Conservation (phyloP, 139 green algal species). For the Coelastrella sp. region DNA sequence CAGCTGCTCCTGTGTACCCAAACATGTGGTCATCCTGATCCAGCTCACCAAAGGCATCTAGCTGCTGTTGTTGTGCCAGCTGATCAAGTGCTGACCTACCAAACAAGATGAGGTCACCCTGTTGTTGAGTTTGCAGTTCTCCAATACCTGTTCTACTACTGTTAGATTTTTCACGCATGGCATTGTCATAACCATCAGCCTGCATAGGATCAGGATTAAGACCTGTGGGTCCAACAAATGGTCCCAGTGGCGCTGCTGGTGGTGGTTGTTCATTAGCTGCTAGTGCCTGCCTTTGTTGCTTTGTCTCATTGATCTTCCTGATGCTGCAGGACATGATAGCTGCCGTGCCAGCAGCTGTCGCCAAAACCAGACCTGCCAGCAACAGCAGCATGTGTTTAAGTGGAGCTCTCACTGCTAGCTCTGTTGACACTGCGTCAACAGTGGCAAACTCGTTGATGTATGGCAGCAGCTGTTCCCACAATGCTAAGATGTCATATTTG, state of each 20-base stretch:
- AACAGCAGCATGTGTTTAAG: background rate
- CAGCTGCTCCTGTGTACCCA: conserved; percentile 3
- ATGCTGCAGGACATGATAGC: background rate
- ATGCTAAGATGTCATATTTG: background rate
- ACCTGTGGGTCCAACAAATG: background rate
- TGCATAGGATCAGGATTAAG: background rate
- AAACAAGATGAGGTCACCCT: conserved; percentile 1
- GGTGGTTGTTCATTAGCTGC: background rate
- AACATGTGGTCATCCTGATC: background rate
- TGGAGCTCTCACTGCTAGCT: background rate
- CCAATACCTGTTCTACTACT: background rate
- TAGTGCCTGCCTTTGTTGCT: background rate
- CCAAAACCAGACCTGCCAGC: background rate
- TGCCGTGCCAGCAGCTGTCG: background rate
- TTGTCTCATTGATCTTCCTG: background rate
- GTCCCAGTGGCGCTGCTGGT: background rate
- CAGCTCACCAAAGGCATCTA: background rate
- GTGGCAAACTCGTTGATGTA: background rate
- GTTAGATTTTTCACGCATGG: background rate
- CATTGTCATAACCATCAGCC: too few species aligned
- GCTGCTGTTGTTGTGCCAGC: conserved; percentile 3
- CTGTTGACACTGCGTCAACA: background rate
- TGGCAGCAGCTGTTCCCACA: background rate
- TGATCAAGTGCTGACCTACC: background rate
- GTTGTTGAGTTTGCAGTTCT: background rate